A percentile compares a stretch with the other conserved stretches of the same genome.
Evolutionary conservation across 768 basidiomycete genomes (phyloP).

Genomic region (Pulveroboletus ravenelii): DNA sequence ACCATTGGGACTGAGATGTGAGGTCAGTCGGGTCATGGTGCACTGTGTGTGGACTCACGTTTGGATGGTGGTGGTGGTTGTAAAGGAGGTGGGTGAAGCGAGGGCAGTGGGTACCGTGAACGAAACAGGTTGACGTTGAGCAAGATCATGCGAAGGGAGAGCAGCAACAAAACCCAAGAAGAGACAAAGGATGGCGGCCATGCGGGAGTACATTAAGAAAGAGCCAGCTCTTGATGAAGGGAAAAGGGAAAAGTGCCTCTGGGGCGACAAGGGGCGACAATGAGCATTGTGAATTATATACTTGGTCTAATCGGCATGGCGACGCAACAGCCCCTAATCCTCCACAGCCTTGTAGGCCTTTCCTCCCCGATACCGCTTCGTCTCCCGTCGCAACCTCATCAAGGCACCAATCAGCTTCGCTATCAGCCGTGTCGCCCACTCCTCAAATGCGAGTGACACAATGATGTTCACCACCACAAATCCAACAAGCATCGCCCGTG

Average conservation of each 20-base stretch:
- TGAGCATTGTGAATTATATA: too few species aligned
- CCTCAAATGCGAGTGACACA: constrained; percentile 71
- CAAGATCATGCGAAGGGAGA: constrained; percentile 20
- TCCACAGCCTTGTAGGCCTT: constrained; percentile 87
- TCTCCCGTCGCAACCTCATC: constrained; percentile 37
- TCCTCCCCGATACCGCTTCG: constrained; percentile 52
- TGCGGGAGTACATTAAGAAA: constrained; percentile 28
- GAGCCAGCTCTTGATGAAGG: constrained; percentile 37
- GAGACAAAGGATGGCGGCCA: constrained; percentile 22
- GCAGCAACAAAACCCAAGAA: constrained; percentile 25
- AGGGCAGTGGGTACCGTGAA: constrained; percentile 19
- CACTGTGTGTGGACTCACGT: constrained; percentile 33
- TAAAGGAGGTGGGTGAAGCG: constrained; percentile 32
- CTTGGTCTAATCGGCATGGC: constrained; percentile 16
- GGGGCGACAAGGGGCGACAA: constrained; percentile 16
- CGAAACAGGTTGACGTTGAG: constrained; percentile 21
- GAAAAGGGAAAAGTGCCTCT: constrained; percentile 27
- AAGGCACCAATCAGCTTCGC: constrained; percentile 50
- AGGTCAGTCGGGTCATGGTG: neutral
- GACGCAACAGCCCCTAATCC: constrained; percentile 29
- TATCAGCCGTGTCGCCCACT: constrained; percentile 60
- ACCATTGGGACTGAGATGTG: constrained; percentile 40
- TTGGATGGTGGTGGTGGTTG: constrained; percentile 33
- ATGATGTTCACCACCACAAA: constrained; percentile 67
- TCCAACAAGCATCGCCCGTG: constrained; percentile 62